Evolutionary conservation across 805 yeast species (phyloP).

Genomic region (Cyberlindnera euphorbiiphila): DNA sequence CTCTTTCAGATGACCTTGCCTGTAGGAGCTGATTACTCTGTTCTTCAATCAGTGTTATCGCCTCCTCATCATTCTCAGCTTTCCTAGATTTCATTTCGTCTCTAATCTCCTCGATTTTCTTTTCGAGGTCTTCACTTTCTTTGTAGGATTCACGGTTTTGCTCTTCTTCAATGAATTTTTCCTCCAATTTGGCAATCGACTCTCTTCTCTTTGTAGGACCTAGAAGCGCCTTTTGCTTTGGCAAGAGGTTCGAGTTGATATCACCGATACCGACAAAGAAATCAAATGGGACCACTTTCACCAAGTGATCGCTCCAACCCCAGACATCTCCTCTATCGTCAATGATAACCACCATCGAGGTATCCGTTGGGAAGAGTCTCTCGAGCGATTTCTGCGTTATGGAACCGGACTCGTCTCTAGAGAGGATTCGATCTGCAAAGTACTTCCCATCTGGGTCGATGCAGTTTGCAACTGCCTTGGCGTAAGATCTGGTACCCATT

Average conservation of each 20-base stretch:
- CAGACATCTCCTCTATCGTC: conserved; percentile 99
- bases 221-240: conserved; percentile 58
- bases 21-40: conserved; percentile 30
- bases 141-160: conserved; percentile 25
- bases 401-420: conserved; percentile 93
- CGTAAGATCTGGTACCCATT: conserved; percentile 96
- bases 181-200: conserved; percentile 54
- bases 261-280: conserved; percentile 97
- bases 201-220: conserved; percentile 64
- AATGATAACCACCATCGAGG: conserved; percentile 92
- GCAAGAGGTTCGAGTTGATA: conserved; percentile 87
- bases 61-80: conserved; percentile 31
- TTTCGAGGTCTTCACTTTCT: conserved; percentile 29
- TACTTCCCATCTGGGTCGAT: conserved; percentile 85
- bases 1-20: conserved; percentile 47
- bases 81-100: conserved; percentile 26
- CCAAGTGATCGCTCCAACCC: conserved; percentile 92
- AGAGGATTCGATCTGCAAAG: conserved; percentile 87
- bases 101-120: conserved; percentile 28
- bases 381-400: conserved; percentile 84
- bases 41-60: conserved; percentile 33
- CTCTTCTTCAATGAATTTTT: conserved; percentile 30
- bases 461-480: conserved; percentile 80
- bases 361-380: conserved; percentile 90
- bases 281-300: conserved; percentile 92